Conservation (phyloP, 2,329 filamentous ascomycete species). For the Aureobasidium namibiae region DNA sequence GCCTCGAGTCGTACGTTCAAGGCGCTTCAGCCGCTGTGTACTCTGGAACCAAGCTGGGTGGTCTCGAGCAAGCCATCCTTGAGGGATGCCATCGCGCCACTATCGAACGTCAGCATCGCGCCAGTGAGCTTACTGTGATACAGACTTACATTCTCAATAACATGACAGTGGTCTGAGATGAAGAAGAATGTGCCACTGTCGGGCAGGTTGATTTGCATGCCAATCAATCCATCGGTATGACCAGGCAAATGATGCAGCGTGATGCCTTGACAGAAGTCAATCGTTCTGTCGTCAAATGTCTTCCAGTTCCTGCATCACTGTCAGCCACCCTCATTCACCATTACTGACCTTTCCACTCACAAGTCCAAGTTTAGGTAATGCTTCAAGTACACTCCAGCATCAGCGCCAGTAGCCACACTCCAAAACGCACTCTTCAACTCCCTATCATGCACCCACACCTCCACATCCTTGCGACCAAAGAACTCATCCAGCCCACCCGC, state of each 20-base stretch:
- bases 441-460: conserved; percentile 29
- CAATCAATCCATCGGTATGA: conserved; percentile 29
- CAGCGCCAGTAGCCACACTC: conserved; percentile 28
- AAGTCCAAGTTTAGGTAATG: conserved; percentile 28
- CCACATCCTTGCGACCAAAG: conserved; percentile 26
- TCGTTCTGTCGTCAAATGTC: conserved; percentile 27
- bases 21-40: conserved; percentile 26
- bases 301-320: conserved; percentile 25
- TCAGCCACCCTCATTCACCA: background rate
- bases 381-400: conserved; percentile 27
- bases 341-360: conserved; percentile 14
- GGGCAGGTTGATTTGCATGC: conserved; percentile 29
- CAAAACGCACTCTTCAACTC: conserved; percentile 27
- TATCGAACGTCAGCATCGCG: conserved; percentile 15
- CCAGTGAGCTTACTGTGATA: too few relatives aligned
- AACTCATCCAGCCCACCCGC: conserved; percentile 28
- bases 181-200: conserved; percentile 28
- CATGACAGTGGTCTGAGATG: conserved; percentile 29
- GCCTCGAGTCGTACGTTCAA: conserved; percentile 24
- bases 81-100: conserved; percentile 29
- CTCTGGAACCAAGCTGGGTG: conserved; percentile 29
- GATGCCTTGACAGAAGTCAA: conserved; percentile 29
- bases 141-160: conserved; percentile 29
- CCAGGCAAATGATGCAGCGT: conserved; percentile 30
- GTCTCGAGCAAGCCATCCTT: conserved; percentile 29